These are phyloP conservation scores for Lentinula aciculospora DNA, from an alignment of 768 basidiomycete genomes.

Conservation along the genomic window DNA sequence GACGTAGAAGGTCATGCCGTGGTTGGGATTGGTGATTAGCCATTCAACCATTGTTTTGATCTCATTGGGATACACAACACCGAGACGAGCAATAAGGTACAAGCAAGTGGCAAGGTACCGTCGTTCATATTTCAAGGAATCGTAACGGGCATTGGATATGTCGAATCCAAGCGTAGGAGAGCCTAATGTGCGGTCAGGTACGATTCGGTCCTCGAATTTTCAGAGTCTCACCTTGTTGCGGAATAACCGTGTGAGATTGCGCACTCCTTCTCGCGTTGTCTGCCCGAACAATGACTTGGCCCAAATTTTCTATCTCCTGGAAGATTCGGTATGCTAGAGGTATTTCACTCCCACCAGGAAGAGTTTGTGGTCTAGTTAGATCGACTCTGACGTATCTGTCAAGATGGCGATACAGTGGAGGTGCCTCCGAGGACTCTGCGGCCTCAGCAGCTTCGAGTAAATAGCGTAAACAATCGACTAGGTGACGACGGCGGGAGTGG, in stretches of 20 bases:
- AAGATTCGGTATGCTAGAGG: constrained; percentile 53
- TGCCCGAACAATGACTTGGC: constrained; percentile 44
- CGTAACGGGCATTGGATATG: constrained; percentile 60
- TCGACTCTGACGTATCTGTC: constrained; percentile 50
- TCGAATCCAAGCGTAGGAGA: constrained; percentile 55
- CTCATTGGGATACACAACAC: constrained; percentile 54
- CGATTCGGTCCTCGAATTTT: constrained; percentile 8
- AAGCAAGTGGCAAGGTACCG: constrained; percentile 60
- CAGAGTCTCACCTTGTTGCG: constrained; percentile 55
- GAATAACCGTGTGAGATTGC: constrained; percentile 50
- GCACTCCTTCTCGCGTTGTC: constrained; percentile 60
- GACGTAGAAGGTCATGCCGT: constrained; percentile 64
- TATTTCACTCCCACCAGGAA: constrained; percentile 28
- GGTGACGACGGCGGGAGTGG: constrained; percentile 62
- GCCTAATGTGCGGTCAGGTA: not conserved
- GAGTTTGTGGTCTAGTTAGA: constrained; percentile 34
- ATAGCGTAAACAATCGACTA: constrained; percentile 65
- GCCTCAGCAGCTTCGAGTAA: constrained; percentile 61
- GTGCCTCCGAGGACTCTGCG: constrained; percentile 36
- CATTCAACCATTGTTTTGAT: constrained; percentile 65
- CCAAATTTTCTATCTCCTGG: constrained; percentile 57
- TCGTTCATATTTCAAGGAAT: constrained; percentile 72
- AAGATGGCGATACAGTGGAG: constrained; percentile 45
- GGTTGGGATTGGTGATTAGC: constrained; percentile 59
- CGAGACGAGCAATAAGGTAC: constrained; percentile 57